Base-by-base conservation (phyloP, 352 stramenopile species). In the Globisporangium barbulae region DNA sequence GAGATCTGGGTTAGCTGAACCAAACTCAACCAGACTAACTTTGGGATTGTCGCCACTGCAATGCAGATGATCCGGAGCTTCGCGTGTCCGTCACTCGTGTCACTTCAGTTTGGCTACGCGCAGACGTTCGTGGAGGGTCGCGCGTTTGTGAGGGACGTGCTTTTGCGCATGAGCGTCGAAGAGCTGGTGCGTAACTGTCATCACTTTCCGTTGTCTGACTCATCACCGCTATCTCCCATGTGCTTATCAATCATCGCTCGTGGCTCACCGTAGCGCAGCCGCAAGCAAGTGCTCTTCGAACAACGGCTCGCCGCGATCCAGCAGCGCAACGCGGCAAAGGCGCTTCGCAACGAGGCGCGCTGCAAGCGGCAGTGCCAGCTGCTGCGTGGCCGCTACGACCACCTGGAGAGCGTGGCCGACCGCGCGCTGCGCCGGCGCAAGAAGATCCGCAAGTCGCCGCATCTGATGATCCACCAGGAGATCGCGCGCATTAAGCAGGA, bases 391-490 rank as follows among this genome's bases (percentile, higher is more conserved):
- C 63, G 70, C 33, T 88, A 87, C 62, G 73, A 90, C 54, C 70
- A 74, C 47, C 68, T 86, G 57, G 78, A 88, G 53, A 81, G 67
- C 58, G 74, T 83, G 63, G 80, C 76, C 19, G 78, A 88, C 19
- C 70, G 72, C 55, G 78, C 78, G 12, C 68, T 90, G 19, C 72
- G 74, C 7, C 70, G 76, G 0, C 78, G 78, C 59, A 90, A 88
- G 63, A 67, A 71, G 21, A 64, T 78, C 10, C 79, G 76, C 41
- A 89, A 88, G 64, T 79, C 76, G 7, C 67, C 74, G n/a, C 78
- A 88, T 37, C 61, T 89, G n/a, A 62, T 75, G 41, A 85, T 89
- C 59, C 71, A 79, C 55, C 73, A 90, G 47, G 80, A 88, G 56
- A 90, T 90, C 50, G 35, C 64, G 48, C 68, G 61, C 0, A 72